Evolutionary conservation across 768 basidiomycete species (phyloP), one percentile per base, ranked within the genome.

Genomic region (Lentinula detonsa): DNA sequence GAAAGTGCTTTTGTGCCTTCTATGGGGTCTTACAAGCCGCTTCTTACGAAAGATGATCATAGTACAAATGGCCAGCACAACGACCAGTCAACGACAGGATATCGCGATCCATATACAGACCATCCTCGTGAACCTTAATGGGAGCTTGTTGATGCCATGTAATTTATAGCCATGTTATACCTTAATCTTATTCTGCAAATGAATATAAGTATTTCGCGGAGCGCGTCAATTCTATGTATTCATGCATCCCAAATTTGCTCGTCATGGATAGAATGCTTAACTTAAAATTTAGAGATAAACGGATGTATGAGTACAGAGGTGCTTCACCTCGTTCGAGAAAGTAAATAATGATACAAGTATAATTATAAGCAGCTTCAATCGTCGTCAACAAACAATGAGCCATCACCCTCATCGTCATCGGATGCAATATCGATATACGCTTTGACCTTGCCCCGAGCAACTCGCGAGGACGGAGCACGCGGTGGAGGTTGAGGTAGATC

Each of bases 371-470:
- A 57, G 59, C 54, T 31, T 42, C 62, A 68, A 62, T 75, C 75
- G 31, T 80, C 78, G 59, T 79, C 76, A 9, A 71, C 70, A 66
- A 83, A 83, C 76, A 82, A 73, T 31, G 79, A 79, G 45, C 72
- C 77, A 46, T 78, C 76, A n/a, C 65, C 74, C 3, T 78, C 78
- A 4, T 79, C 81, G 49, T 80, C 77, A 55, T 80, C 81, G 1
- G 81, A 82, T 63, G 70, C 70, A 46, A 87, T 75, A 65, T 88
- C 87, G 10, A 88, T 75, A 71, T 85, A 90, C 64, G 85, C 84
- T 78, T 85, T 86, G 57, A 77, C 67, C 46, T 76, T 74, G 8
- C 73, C 76, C 60, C 79, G 70, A 10, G 79, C 80, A n/a, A 81
- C 76, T 28, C 86, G 80, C 57, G 75, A 75, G 11, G 81, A 77